These are phyloP conservation scores for Claviceps arundinis DNA, from an alignment of 2,329 filamentous ascomycete species.

Conservation along the genomic window DNA sequence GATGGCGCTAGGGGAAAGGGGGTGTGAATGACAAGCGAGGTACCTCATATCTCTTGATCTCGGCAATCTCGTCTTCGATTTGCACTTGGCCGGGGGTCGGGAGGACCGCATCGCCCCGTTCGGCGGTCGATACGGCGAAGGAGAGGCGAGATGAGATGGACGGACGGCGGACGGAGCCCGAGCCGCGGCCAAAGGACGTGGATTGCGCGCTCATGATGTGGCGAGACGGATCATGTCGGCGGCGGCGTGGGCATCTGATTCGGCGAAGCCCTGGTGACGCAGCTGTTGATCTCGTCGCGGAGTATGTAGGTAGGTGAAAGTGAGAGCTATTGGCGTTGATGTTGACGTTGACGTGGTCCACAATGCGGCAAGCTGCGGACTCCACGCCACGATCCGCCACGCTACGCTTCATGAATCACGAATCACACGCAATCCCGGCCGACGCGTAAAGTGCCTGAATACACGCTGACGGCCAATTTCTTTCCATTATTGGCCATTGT, in stretches of 20 bases:
- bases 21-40: neutral
- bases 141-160: slow-evolving; percentile 54
- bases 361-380: neutral
- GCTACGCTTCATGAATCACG: too few relatives aligned
- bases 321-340: neutral
- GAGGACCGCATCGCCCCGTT: slow-evolving; percentile 44
- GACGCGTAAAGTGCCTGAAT: neutral
- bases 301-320: too few relatives aligned
- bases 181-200: slow-evolving; percentile 31
- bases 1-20: too few relatives aligned
- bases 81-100: slow-evolving; percentile 47
- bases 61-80: slow-evolving; percentile 87
- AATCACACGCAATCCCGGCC: neutral
- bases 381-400: neutral
- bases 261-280: too few relatives aligned
- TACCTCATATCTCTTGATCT: slow-evolving; percentile 94
- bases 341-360: neutral
- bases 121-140: slow-evolving; percentile 51
- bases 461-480: neutral
- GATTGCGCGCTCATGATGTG: slow-evolving; percentile 37
- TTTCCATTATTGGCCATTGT: too few relatives aligned
- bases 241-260: neutral
- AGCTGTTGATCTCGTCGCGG: too few relatives aligned
- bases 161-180: slow-evolving; percentile 31
- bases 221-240: slow-evolving; percentile 25